Evolutionary conservation across 768 basidiomycete species (phyloP).

Genomic region (Tulasnella sp.): DNA sequence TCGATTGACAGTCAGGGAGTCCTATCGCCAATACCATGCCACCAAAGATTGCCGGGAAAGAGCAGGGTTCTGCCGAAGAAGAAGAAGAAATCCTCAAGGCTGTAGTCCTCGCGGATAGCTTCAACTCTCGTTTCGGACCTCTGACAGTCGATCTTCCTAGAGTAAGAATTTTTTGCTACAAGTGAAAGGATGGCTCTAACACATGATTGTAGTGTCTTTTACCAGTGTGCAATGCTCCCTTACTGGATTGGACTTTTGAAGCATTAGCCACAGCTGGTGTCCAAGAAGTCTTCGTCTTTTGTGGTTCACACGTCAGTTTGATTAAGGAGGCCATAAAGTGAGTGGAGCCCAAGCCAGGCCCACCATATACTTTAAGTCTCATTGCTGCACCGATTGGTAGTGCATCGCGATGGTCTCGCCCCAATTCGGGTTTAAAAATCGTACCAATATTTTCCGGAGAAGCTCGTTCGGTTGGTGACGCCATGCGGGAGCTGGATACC

Average conservation of each 20-base stretch:
- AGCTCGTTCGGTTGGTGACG: conserved; percentile 80
- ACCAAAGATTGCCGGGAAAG: conserved; percentile 49
- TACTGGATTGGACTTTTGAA: conserved; percentile 95
- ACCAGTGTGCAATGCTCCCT: conserved; percentile 84
- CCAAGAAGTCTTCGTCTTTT: conserved; percentile 91
- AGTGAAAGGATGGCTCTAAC: neutral
- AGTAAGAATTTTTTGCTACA: conserved; percentile 33
- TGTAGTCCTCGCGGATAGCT: conserved; percentile 90
- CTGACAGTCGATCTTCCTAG: conserved; percentile 80
- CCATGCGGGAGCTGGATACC: conserved; percentile 86
- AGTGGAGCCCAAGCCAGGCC: conserved; percentile 21
- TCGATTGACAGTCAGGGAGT: no score
- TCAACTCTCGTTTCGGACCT: conserved; percentile 85
- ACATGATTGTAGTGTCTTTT: conserved; percentile 54
- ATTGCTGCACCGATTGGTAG: conserved; percentile 28
- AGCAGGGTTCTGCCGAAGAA: conserved; percentile 53
- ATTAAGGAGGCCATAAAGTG: conserved; percentile 78
- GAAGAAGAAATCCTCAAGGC: conserved; percentile 80
- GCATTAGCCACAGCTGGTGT: conserved; percentile 89
- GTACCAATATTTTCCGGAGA: conserved; percentile 74
- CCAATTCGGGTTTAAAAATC: conserved; percentile 67
- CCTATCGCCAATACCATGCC: no score
- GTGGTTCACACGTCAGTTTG: conserved; percentile 77
- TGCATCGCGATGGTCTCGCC: conserved; percentile 74
- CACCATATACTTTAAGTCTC: neutral